Evolutionary conservation across 2,329 filamentous ascomycete genomes (phyloP), one percentile per base, ranked within the genome.

Genomic region (Exophiala xenobiotica): DNA sequence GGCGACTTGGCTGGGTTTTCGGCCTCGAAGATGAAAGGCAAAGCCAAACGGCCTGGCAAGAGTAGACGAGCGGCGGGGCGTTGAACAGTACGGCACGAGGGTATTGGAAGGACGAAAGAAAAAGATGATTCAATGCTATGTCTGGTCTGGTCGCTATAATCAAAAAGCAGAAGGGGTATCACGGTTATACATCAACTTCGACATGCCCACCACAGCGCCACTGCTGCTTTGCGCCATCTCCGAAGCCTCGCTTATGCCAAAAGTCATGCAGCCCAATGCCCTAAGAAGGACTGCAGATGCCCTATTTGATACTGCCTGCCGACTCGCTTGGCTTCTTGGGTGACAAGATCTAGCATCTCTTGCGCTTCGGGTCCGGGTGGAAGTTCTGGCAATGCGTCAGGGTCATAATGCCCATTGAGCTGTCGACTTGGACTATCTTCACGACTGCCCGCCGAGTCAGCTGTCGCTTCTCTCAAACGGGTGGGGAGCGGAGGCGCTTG

Each of bases 1-100:
- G 86, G 82, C 55, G 93, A 99, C 69, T 74, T 95, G 61, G 82
- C 82, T 56, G 83, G 81, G 1, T 97, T 95, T 75, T 90, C 86
- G 48, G 79, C 78, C 29, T 90, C 86, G 77, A 87, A 83, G 73
- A 96, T 96, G 89, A 96, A 63, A 51, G 57, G 49, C 22, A 59
- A 53, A 37, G 63, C 68, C 35, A 71, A 74, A 62, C 68, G 78
- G 55, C 73, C 72, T 22, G 77, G 78, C n/a, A 80, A 80, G 68
- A 75, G 70, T 62, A 70, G 68, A 64, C 69, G 74, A 57, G 70
- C 69, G 35, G 68, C 71, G 9, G 41, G 51, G 12, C 40, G 57
- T 39, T 61, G 22, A 46, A n/a, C n/a, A n/a, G n/a, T n/a, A n/a
- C n/a, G n/a, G n/a, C n/a, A n/a, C n/a, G n/a, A n/a, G n/a, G n/a